Evolutionary conservation across 345 rosid genomes (phyloP), one percentile per base, ranked within the genome.

Genomic region (Syzygium jambos): DNA sequence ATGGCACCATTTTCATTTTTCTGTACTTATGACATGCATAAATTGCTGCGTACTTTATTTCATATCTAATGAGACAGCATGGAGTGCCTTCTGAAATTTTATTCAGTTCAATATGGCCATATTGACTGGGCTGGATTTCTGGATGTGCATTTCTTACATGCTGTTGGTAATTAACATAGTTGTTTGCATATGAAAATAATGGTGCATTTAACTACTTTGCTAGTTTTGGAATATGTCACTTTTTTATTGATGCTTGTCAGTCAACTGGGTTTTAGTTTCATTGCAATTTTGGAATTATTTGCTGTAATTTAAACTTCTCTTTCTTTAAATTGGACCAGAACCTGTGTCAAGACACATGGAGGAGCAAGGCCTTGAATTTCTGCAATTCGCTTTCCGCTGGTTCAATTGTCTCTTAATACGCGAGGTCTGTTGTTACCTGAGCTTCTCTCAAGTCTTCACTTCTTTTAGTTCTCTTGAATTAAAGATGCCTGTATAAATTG

Each of bases 331-430:
- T 91, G 85, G 85, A 38, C 88, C 95, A 96, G 99, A 95, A 94
- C 96, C 98, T 89, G 95, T 98, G 94, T 96, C 98, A 84, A 93
- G 93, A 90, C 99, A 98, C 94, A 93, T 95, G 92, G 99, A 98
- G 88, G 97, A 95, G 89, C 99, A 98, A 88, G 99, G 99, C 88
- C 99, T 96, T 86, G 99, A 96, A 89, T 98, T 96, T 92, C 96
- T 96, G 89, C 99, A 98, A 56, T 98, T 98, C 87, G 99, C 99
- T 89, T 98, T 96, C 89, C 98, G 98, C 88, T 98, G 99, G 99
- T 98, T 95, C 93, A 98, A 98, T 91, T 98, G 99, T 90, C 98
- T 98, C 88, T 91, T 98, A 83, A 96, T 98, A 90, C 98, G 99
- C 0, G 99, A 98, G 98, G 98, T 95, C 88, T 90, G 89, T 34